A percentile compares a stretch with the other conserved stretches of the same genome.
phyloP scores from a whole-genome alignment of 495 filamentous ascomycete species.

The Neurospora sp. region DNA sequence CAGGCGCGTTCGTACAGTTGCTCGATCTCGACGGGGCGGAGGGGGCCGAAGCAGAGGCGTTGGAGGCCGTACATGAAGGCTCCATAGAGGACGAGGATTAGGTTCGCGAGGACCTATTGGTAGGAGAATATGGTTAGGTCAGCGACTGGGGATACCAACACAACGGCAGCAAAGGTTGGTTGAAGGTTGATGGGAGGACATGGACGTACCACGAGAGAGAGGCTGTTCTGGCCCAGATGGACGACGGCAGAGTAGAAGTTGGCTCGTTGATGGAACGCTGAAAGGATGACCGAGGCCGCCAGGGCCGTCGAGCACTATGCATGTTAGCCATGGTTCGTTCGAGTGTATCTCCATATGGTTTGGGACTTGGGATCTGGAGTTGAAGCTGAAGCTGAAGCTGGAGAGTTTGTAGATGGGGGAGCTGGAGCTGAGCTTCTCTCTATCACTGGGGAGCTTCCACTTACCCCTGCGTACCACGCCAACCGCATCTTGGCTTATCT shows the following conservation, averaged over 20 bases:
- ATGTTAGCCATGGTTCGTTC: slow-evolving; percentile 9
- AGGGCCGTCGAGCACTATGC: slow-evolving; percentile 61
- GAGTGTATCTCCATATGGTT: not conserved
- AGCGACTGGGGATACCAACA: not conserved
- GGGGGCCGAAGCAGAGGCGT: slow-evolving; percentile 78
- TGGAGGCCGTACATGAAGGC: slow-evolving; percentile 79
- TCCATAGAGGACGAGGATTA: slow-evolving; percentile 66
- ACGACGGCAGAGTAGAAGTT: slow-evolving; percentile 98
- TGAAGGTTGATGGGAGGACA: not conserved
- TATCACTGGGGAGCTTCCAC: slow-evolving; percentile 10
- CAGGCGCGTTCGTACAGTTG: slow-evolving; percentile 95
- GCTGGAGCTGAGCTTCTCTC: not conserved
- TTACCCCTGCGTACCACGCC: slow-evolving; percentile 48
- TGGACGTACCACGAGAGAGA: slow-evolving; percentile 73
- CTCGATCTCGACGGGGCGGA: slow-evolving; percentile 90
- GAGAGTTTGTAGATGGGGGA: not conserved
- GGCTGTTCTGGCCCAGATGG: slow-evolving; percentile 89
- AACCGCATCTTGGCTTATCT: slow-evolving; percentile 37
- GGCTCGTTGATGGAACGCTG: slow-evolving; percentile 84
- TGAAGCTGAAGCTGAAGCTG: not conserved
- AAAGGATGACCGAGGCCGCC: slow-evolving; percentile 71
- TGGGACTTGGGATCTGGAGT: not conserved
- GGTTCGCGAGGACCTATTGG: slow-evolving; percentile 72
- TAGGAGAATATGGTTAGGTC: not conserved
- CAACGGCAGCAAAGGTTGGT: not conserved